These are phyloP conservation scores for Eimeria acervulina DNA, from an alignment of 169 alveolate genomes.

Conservation along the genomic window DNA sequence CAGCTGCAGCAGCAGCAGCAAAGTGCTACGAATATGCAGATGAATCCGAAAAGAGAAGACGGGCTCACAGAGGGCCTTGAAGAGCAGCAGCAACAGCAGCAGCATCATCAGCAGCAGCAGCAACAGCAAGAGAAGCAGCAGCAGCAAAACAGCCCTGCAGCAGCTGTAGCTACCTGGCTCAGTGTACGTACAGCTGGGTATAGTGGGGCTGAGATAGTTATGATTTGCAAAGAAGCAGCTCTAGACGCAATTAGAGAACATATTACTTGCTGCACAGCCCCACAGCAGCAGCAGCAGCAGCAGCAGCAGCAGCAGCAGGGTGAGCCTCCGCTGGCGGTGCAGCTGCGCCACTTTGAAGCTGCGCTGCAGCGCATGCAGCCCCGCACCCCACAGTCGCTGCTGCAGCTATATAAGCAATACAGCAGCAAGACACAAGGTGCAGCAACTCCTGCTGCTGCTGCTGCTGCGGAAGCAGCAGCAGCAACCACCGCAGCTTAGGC, in stretches of 20 bases:
- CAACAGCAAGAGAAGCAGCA: too few relatives aligned
- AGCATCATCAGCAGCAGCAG: too few relatives aligned
- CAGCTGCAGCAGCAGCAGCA: conserved; percentile 15
- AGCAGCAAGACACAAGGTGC: background rate
- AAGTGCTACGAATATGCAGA: background rate
- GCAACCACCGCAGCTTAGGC: background rate
- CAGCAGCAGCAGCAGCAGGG: conserved; percentile 25
- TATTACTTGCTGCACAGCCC: background rate
- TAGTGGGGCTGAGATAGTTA: conserved; percentile 97
- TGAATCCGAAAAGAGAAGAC: background rate
- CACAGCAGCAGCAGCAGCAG: background rate
- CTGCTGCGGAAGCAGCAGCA: background rate
- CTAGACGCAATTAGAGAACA: conserved; percentile 86
- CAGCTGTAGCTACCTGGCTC: conserved; percentile 93
- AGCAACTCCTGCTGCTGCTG: background rate
- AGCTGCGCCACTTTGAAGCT: conserved; percentile 30
- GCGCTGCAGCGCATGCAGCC: conserved; percentile 76
- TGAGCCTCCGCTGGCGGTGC: background rate
- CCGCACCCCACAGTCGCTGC: conserved; percentile 55
- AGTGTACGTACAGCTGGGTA: conserved; percentile 97
- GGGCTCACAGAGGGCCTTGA: background rate
- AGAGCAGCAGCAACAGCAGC: conserved; percentile 9
- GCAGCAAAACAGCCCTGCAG: conserved; percentile 89
- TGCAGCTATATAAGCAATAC: conserved; percentile 59
- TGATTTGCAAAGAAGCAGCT: conserved; percentile 95